phyloP scores from a whole-genome alignment of 2,329 filamentous ascomycete genomes.

The Paraconiothyrium sp. region DNA sequence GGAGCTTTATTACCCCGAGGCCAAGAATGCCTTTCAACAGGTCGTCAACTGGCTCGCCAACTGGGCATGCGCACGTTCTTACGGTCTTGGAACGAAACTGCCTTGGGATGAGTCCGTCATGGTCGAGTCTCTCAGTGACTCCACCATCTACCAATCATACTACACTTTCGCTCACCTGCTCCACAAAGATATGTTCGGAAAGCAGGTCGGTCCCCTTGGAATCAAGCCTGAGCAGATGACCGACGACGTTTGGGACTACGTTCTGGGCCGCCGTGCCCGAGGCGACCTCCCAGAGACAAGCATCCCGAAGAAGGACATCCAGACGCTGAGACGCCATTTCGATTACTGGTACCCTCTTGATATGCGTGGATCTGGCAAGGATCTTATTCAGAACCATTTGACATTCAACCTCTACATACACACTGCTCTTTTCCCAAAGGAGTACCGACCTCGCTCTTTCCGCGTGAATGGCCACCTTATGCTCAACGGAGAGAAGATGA shows the following conservation, averaged over 20 bases:
- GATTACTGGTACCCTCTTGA: constrained; percentile 98
- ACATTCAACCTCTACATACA: constrained; percentile 97
- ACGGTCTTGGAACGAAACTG: constrained; percentile 90
- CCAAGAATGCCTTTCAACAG: constrained; percentile 73
- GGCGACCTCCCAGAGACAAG: constrained; percentile 74
- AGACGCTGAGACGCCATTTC: constrained; percentile 87
- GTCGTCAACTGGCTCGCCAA: constrained; percentile 85
- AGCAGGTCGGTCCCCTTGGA: constrained; percentile 51
- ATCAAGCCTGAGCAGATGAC: constrained; percentile 87
- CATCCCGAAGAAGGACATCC: constrained; percentile 77
- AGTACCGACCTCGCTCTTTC: constrained; percentile 88
- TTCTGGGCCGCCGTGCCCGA: constrained; percentile 81
- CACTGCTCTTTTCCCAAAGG: constrained; percentile 83
- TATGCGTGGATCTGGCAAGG: constrained; percentile 87
- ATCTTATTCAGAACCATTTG: constrained; percentile 76
- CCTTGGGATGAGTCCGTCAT: constrained; percentile 93
- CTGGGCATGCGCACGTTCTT: constrained; percentile 93
- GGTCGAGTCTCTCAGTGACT: constrained; percentile 91
- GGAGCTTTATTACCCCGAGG: constrained; percentile 76
- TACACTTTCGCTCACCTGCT: constrained; percentile 71
- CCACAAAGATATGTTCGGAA: constrained; percentile 87
- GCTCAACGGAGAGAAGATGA: constrained; percentile 98
- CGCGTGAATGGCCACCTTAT: constrained; percentile 93
- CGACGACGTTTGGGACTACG: constrained; percentile 95
- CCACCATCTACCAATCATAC: constrained; percentile 87